Evolutionary conservation across 2,329 filamentous ascomycete genomes (phyloP), one percentile per base, ranked within the genome.

Genomic region (Dactylellina haptotyla): DNA sequence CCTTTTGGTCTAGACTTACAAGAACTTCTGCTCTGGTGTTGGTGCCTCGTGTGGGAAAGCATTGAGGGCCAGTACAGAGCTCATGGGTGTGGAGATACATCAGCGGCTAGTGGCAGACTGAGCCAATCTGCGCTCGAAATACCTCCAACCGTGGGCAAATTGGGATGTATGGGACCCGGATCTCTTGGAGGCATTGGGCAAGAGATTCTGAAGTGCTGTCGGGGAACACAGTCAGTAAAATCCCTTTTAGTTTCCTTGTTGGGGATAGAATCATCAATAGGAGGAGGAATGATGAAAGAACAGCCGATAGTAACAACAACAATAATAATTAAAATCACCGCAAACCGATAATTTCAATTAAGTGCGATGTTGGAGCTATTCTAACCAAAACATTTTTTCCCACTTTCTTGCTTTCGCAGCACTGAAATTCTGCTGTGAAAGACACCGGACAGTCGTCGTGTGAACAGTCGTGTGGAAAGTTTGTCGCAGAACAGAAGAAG

Each of bases 61-160:
- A 4, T 50, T 14, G 12, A 26, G 12, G 12, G 46, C 20, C 23
- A 4, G 23, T 26, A 16, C 28, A 43, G 8, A 34, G 6, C n/a
- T 57, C 41, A 26, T 51, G 14, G 14, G 14, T n/a, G 50, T 34
- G 45, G 59, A 53, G 66, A 63, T 64, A 58, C 54, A 64, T 39
- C 50, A 71, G 66, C 58, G 66, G 66, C 39, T 71, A 71, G 66
- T 43, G 50, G 58, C 51, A 50, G 53, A 51, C 39, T 71, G 45
- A 41, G 20, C 43, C 43, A 58, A 57, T 57, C 53, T 43, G 53
- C 53, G 53, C 12, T 6, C 26, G 25, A 28, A 18, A 12, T 10
- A n/a, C 25, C 43, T 16, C 34, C 10, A 28, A 23, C 14, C 25
- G 37, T 26, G 30, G 20, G 18, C 18, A 14, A 16, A 34, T 43